Conservation (phyloP, 208 protist species). For the Crithidia sp. region DNA sequence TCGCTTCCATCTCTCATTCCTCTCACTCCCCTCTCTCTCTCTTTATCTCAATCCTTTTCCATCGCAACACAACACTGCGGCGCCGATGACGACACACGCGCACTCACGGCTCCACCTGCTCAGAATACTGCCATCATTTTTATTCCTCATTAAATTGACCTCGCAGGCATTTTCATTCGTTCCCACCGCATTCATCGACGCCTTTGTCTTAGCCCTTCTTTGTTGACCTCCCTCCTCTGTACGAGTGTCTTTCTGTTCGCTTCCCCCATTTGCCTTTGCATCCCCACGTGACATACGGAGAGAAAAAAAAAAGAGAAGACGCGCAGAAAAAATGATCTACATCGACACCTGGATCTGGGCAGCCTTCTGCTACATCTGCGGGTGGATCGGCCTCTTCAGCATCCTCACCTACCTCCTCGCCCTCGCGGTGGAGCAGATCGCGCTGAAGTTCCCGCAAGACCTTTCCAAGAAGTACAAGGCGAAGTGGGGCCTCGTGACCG, state of each 20-base stretch:
- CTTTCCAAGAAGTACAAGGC: conserved; percentile 81
- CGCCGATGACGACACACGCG: too few relatives aligned
- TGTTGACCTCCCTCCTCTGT: too few relatives aligned
- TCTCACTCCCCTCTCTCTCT: background rate
- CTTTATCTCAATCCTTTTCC: conserved; percentile 1
- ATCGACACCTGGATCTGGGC: conserved; percentile 67
- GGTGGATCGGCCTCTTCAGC: conserved; percentile 80
- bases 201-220: conserved; percentile 1
- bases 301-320: conserved; percentile 18
- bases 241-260: conserved; percentile 2
- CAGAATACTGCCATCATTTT: too few relatives aligned
- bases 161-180: conserved; percentile 20
- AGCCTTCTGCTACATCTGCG: conserved; percentile 62
- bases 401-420: conserved; percentile 70
- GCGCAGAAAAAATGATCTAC: conserved; percentile 56
- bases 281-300: conserved; percentile 1
- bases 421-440: conserved; percentile 56
- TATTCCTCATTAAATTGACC: background rate
- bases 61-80: too few relatives aligned
- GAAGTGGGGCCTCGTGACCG: conserved; percentile 93
- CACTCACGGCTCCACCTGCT: too few relatives aligned
- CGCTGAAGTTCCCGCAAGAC: conserved; percentile 71
- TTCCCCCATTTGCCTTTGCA: conserved; percentile 5
- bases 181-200: conserved; percentile 1
- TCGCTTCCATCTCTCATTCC: background rate